Conservation (phyloP, 2,329 filamentous ascomycete genomes). For the Aspergillus clavatus region DNA sequence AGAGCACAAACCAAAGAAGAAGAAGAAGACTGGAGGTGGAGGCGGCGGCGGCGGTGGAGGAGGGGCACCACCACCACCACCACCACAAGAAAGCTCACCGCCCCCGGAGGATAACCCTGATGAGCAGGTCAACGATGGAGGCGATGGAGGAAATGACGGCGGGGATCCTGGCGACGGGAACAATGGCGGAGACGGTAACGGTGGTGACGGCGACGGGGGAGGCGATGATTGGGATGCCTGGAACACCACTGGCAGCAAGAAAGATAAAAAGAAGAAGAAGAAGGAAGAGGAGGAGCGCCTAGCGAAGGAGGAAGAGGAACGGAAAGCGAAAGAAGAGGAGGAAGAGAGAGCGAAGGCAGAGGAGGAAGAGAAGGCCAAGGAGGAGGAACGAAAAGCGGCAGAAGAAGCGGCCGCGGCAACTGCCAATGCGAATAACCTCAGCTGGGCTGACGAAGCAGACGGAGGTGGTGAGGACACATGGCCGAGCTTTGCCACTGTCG, state of each 20-base stretch:
- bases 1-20: slow-evolving; percentile 30
- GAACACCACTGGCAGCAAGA: slow-evolving; percentile 29
- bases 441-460: slow-evolving; percentile 43
- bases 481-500: slow-evolving; percentile 45
- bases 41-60: not conserved
- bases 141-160: slow-evolving; percentile 40
- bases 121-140: slow-evolving; percentile 12
- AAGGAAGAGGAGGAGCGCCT: slow-evolving; percentile 29
- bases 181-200: slow-evolving; percentile 14
- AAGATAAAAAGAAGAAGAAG: slow-evolving; percentile 35
- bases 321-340: slow-evolving; percentile 22
- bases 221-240: slow-evolving; percentile 39
- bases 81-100: slow-evolving; percentile 12
- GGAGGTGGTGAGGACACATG: slow-evolving; percentile 50
- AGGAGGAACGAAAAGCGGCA: slow-evolving; percentile 25
- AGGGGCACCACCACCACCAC: slow-evolving; percentile 3
- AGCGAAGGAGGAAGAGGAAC: slow-evolving; percentile 24
- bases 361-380: slow-evolving; percentile 23
- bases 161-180: slow-evolving; percentile 28
- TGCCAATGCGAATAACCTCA: slow-evolving; percentile 28
- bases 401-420: slow-evolving; percentile 26
- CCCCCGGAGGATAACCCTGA: slow-evolving; percentile 22
- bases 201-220: slow-evolving; percentile 31
- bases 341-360: slow-evolving; percentile 32
- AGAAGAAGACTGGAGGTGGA: slow-evolving; percentile 22